phyloP scores from a whole-genome alignment of 306 rosid species.

The Medicago arabica region DNA sequence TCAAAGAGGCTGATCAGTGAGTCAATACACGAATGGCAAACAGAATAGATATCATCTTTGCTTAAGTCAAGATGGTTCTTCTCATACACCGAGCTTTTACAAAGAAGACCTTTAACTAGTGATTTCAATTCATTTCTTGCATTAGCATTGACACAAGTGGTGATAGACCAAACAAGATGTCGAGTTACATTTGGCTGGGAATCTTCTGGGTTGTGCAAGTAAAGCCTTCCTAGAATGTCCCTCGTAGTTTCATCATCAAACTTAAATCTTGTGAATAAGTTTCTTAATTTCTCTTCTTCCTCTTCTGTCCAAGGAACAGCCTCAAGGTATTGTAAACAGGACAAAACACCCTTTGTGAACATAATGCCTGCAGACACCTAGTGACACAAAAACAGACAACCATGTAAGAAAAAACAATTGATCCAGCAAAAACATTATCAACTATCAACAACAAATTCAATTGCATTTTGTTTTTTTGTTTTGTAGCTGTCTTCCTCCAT shows the following conservation, averaged over 20 bases:
- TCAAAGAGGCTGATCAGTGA: constrained; percentile 63
- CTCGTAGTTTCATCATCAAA: constrained; percentile 76
- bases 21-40: constrained; percentile 64
- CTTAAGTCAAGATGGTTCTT: constrained; percentile 67
- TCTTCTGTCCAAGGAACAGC: constrained; percentile 97
- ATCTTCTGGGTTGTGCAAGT: constrained; percentile 51
- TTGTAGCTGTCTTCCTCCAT: not conserved
- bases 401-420: constrained; percentile 35
- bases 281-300: constrained; percentile 82
- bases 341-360: constrained; percentile 75
- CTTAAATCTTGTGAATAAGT: constrained; percentile 68
- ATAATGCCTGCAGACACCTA: constrained; percentile 82
- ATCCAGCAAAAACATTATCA: constrained; percentile 6
- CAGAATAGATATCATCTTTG: constrained; percentile 71
- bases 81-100: constrained; percentile 85
- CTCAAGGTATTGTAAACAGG: constrained; percentile 81
- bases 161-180: constrained; percentile 74
- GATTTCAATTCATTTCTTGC: constrained; percentile 82
- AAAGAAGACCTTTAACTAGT: constrained; percentile 78
- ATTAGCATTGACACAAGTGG: constrained; percentile 63
- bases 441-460: not conserved
- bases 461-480: not conserved
- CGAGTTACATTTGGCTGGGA: constrained; percentile 59
- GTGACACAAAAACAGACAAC: constrained; percentile 28
- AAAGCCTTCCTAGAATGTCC: constrained; percentile 78